phyloP scores from a whole-genome alignment of 225 moss, liverwort and hornwort species.

The Thuidium tamariscinum region DNA sequence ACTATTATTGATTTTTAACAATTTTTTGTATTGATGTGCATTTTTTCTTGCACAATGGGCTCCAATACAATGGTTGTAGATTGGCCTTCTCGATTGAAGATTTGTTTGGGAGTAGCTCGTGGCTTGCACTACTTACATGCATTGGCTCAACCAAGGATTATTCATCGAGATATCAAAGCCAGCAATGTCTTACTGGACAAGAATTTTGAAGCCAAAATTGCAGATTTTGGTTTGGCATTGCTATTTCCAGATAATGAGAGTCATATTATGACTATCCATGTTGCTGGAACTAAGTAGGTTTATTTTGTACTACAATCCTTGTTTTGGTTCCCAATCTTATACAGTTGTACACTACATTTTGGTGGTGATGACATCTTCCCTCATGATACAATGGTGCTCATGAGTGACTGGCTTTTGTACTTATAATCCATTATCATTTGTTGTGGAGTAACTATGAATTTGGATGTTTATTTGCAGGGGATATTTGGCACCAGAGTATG shows the following conservation, averaged over 20 bases:
- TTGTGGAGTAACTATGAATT: background rate
- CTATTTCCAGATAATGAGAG: constrained; percentile 12
- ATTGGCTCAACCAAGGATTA: constrained; percentile 11
- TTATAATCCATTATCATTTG: background rate
- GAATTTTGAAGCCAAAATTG: constrained; percentile 21
- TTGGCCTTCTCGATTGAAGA: background rate
- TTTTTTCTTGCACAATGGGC: background rate
- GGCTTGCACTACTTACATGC: constrained; percentile 24
- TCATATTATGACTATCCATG: background rate
- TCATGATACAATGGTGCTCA: background rate
- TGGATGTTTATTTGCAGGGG: background rate
- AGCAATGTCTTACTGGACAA: constrained; percentile 24
- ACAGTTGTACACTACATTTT: background rate
- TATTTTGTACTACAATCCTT: background rate
- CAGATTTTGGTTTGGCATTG: constrained; percentile 33
- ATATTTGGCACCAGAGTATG: background rate
- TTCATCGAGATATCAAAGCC: constrained; percentile 33
- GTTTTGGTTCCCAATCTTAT: background rate
- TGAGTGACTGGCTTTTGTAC: rapidly evolving
- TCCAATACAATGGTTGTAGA: background rate
- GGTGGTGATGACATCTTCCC: background rate
- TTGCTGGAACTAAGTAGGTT: constrained; percentile 16
- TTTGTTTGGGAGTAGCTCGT: constrained; percentile 14
- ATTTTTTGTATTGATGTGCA: background rate
- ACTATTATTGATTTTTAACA: background rate